Evolutionary conservation across 2,329 filamentous ascomycete genomes (phyloP), one percentile per base, ranked within the genome.

Genomic region (Aspergillus ustus): DNA sequence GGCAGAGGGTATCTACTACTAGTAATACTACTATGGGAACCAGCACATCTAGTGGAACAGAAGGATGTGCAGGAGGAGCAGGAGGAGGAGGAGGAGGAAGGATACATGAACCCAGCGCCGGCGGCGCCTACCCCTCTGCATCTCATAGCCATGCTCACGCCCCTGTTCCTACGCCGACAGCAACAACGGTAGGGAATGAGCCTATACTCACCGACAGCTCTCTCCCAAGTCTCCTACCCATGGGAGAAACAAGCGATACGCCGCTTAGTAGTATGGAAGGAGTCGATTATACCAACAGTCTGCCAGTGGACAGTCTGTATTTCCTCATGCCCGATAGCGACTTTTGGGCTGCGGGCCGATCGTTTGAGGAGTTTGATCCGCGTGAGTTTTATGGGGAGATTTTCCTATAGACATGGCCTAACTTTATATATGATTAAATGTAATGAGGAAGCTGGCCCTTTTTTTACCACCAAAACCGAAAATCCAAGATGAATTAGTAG

Each of bases 351-450:
- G n/a, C 22, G 17, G 28, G 13, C 11, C 49, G 49, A 34, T 31
- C 49, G 19, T 31, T 31, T 6, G 15, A 51, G 29, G 25, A 51
- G 28, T n/a, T 31, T 51, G 49, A 51, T 17, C 25, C 49, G 31
- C 29, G 49, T 9, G 49, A 17, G 49, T 51, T 51, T 19, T 51
- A 51, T 29, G 49, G 49, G 25, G 28, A 28, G 49, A 51, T 51
- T n/a, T 51, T 51, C 31, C 28, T 51, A n/a, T 51, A 25, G 31
- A 51, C 5, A 29, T n/a, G 2, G n/a, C n/a, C n/a, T n/a, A n/a
- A n/a, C n/a, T n/a, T n/a, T 34, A 8, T 51, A 25, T 25, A 25
- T 25, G 3, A 5, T 13, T 13, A 17, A 13, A 40, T 40, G 34
- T 13, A 40, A 5, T 5, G 4, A 40, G 5, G 13, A 17, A 15